Evolutionary conservation across 2,329 filamentous ascomycete species (phyloP).

Genomic region (Passalora sequoiae): DNA sequence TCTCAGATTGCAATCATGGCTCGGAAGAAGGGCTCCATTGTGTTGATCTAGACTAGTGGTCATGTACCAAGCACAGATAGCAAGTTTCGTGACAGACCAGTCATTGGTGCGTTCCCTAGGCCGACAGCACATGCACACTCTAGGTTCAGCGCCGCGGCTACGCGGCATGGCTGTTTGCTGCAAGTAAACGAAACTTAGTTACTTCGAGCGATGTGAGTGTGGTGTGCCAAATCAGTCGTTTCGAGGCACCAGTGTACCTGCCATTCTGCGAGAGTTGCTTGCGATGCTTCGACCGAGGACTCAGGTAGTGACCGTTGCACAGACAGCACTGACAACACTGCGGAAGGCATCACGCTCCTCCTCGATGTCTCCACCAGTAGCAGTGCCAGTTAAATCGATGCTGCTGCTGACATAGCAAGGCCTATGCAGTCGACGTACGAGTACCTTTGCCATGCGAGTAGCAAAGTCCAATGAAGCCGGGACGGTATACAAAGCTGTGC

Average conservation of each 20-base stretch:
- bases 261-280: no score
- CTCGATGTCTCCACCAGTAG: constrained; percentile 74
- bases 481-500: constrained; percentile 72
- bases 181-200: neutral
- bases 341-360: constrained; percentile 91
- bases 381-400: constrained; percentile 67
- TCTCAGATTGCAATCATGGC: neutral
- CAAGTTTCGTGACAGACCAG: neutral
- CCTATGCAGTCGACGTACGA: constrained; percentile 65
- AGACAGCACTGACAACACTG: constrained; percentile 65
- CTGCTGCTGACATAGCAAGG: constrained; percentile 92
- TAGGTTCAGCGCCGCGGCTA: neutral
- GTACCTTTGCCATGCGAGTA: constrained; percentile 72
- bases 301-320: constrained; percentile 41
- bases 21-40: neutral
- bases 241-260: no score
- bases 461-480: constrained; percentile 80
- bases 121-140: neutral
- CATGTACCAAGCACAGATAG: neutral
- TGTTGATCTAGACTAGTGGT: neutral
- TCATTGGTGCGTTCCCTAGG: neutral
- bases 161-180: neutral
- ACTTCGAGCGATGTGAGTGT: neutral
- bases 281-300: no score
- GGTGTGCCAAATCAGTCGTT: no score